These are phyloP conservation scores for Hyphopichia fennica DNA, from an alignment of 1,139 yeast species.

Conservation along the genomic window DNA sequence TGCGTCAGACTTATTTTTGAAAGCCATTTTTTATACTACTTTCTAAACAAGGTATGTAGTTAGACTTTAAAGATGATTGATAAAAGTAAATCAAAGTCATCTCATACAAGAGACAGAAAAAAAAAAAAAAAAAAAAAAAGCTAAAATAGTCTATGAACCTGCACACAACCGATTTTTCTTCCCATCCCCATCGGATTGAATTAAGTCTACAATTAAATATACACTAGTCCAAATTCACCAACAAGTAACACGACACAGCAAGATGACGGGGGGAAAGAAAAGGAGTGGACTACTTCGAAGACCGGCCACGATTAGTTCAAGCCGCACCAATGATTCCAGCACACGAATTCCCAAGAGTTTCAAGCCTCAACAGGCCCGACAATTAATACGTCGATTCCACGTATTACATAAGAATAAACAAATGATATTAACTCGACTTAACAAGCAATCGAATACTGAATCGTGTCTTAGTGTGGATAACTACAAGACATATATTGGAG, in stretches of 20 bases:
- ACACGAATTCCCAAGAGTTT: slow-evolving; percentile 36
- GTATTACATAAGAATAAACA: slow-evolving; percentile 53
- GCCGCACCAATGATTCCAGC: slow-evolving; percentile 22
- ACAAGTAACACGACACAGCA: background rate
- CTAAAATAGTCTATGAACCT: too few species aligned
- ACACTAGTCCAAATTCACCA: background rate
- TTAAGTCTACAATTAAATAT: too few species aligned
- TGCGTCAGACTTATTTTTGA: background rate
- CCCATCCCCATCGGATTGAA: too few species aligned
- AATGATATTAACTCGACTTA: slow-evolving; percentile 30
- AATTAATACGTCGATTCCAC: slow-evolving; percentile 68
- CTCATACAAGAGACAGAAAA: too few species aligned
- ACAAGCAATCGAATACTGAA: slow-evolving; percentile 10
- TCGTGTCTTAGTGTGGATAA: slow-evolving; percentile 23
- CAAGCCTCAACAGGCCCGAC: slow-evolving; percentile 68
- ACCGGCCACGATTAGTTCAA: slow-evolving; percentile 30
- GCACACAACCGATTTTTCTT: too few species aligned
- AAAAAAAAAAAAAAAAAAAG: too few species aligned
- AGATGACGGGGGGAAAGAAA: slow-evolving; percentile 1
- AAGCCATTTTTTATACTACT: background rate
- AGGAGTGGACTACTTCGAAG: slow-evolving; percentile 22
- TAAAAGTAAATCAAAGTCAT: too few species aligned
- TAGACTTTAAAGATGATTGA: too few species aligned
- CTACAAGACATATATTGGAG: slow-evolving; percentile 17
- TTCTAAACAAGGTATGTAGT: background rate